phyloP scores from a whole-genome alignment of 2,329 filamentous ascomycete genomes.

The Calycina herbarum region DNA sequence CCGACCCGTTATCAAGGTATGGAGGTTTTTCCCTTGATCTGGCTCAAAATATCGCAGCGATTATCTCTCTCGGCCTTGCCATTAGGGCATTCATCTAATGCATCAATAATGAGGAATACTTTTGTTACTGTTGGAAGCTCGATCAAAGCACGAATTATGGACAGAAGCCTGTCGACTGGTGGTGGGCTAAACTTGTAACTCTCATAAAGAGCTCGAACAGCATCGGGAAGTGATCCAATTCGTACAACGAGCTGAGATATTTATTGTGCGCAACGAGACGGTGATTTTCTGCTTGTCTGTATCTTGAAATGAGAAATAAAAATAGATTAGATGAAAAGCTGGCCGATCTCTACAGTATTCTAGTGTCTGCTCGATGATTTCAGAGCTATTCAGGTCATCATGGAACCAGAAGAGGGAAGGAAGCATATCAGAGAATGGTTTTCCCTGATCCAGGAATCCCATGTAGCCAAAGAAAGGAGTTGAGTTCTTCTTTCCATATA shows the following conservation, averaged over 20 bases:
- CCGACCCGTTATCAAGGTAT: background rate
- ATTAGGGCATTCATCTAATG: conserved; percentile 41
- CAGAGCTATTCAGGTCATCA: conserved; percentile 33
- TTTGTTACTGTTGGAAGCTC: conserved; percentile 24
- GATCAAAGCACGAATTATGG: conserved; percentile 32
- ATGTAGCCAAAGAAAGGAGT: conserved; percentile 11
- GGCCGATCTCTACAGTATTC: background rate
- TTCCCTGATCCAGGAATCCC: conserved; percentile 11
- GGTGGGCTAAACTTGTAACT: conserved; percentile 35
- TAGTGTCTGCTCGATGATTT: conserved; percentile 17
- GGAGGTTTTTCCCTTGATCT: background rate
- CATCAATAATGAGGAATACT: conserved; percentile 35
- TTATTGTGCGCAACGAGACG: too few species aligned
- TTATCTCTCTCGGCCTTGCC: conserved; percentile 33
- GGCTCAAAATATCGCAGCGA: background rate
- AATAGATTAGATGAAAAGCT: conserved; percentile 29
- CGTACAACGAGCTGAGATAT: conserved; percentile 36
- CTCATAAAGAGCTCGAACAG: conserved; percentile 34
- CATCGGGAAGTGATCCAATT: background rate
- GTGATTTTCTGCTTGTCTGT: conserved; percentile 36
- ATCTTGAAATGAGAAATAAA: conserved; percentile 43
- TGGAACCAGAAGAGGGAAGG: background rate
- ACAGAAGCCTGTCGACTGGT: conserved; percentile 28
- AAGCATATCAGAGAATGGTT: conserved; percentile 2
- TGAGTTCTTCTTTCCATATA: background rate